These are phyloP conservation scores for Cystobasidiaceae sp. DNA, from an alignment of 1,284 basidiomycete species.

Conservation along the genomic window DNA sequence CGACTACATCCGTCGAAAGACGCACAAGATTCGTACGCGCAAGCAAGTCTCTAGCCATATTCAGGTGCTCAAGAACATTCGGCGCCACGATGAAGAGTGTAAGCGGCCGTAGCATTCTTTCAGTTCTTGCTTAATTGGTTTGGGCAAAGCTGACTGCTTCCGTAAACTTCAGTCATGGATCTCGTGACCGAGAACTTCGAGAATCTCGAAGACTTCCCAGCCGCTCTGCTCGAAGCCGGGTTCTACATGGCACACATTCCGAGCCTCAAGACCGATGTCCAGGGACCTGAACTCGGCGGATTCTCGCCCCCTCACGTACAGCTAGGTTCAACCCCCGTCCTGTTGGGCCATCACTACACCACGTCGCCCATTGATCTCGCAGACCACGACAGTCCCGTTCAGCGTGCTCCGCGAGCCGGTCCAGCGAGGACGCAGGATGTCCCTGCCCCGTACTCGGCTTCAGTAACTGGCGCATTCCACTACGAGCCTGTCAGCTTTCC, in stretches of 20 bases:
- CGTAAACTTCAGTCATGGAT: conserved; percentile 32
- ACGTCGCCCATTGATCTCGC: too few species aligned
- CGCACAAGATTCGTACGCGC: conserved; percentile 46
- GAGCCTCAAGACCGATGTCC: conserved; percentile 11
- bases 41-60: conserved; percentile 49
- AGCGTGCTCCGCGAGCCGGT: too few species aligned
- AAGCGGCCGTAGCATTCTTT: conserved; percentile 10
- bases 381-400: too few species aligned
- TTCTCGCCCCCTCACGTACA: background rate
- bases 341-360: background rate
- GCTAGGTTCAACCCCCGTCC: background rate
- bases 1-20: conserved; percentile 51
- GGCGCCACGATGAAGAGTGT: conserved; percentile 46
- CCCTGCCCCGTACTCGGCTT: too few species aligned
- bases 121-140: background rate
- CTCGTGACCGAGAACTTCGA: conserved; percentile 35
- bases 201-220: conserved; percentile 25
- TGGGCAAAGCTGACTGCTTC: background rate
- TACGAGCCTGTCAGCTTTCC: too few species aligned
- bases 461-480: too few species aligned
- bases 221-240: conserved; percentile 11
- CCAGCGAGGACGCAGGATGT: too few species aligned
- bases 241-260: conserved; percentile 16
- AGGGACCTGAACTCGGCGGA: too few species aligned
- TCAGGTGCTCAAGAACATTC: conserved; percentile 48